Base-by-base conservation (phyloP, 129 eudicot genomes). In the Flaveria bidentis region DNA sequence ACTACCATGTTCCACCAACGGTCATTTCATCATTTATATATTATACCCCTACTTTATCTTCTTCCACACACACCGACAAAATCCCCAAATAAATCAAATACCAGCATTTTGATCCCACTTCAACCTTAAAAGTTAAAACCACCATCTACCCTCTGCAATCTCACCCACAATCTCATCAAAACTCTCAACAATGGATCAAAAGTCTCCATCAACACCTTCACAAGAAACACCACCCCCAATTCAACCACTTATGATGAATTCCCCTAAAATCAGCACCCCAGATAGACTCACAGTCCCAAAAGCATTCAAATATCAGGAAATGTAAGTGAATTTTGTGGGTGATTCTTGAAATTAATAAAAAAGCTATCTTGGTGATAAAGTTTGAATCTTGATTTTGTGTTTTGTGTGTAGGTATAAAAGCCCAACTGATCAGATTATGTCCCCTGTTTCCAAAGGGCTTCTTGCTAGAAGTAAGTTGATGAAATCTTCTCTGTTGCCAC, bases 351-450 rank as follows among this genome's bases (percentile, higher is more conserved):
- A 17, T 58, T 12, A 13, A 58, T 16, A 16, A 22, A n/a, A n/a
- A 18, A 20, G 8, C 42, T 16, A 47, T 67, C 0, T 45, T 0
- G 9, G 46, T 13, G 2, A 76, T 68, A 55, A 45, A 13, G 49
- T 45, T 23, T 73, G n/a, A 63, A 2, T 71, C 4, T 51, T 41
- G 16, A 11, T 8, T 26, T 2, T n/a, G 26, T 5, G 2, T 23
- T 72, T 41, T 80, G 77, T 33, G 67, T 60, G 77, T 81, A 92
- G 96, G 89, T 92, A 92, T 53, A 84, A 88, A 5, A 92, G 98
- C 44, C 98, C 98, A 75, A 92, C 96, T 22, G 96, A 92, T 88
- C 88, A 73, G 2, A 90, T 90, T 76, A 85, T 92, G 88, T 92
- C 98, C 2, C 96, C 96, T 49, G 78, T 92, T 70, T 87, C 96